Evolutionary conservation across 176 grass and related monocot genomes (phyloP), one percentile per base, ranked within the genome.

Genomic region (Oryza punctata): DNA sequence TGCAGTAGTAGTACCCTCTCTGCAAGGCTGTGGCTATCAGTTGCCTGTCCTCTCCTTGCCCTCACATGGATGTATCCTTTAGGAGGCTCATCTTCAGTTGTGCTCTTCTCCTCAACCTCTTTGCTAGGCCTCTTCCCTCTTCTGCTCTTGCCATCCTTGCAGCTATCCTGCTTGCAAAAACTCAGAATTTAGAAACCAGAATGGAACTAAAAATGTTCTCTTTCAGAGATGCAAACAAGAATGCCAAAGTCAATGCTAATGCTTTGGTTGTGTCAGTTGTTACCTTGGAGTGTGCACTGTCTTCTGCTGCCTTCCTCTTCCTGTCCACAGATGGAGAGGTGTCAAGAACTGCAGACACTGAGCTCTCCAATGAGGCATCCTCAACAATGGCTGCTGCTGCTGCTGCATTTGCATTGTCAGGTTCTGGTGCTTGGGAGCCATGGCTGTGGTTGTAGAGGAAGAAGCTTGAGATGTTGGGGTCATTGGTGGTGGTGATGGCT

Each of bases 21-120:
- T 79, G 96, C 91, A 82, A 98, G 91, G 85, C 96, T 98, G 87
- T 98, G 96, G 74, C 91, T 98, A 67, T 98, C 92, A 70, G 96
- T 98, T 63, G 96, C 96, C 57, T 98, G 93, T 29, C 96, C 96
- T 90, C 96, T 98, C 82, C 89, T 91, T 79, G 96, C 96, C 85
- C 96, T 93, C 60, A 98, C 96, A 90, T 98, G 96, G 52, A 98
- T 95, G 84, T 91, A 98, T 15, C 91, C 96, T 69, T 79, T 86
- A 61, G 88, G 86, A 69, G 88, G 67, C 68, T 91, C 88, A 40
- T 90, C 88, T 24, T 91, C 88, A 75, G 73, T 82, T 26, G 60
- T 68, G 84, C 88, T 80, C 81, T 87, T 87, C 85, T 91, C 89
- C 80, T 82, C 65, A 24, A 59, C 29, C 64, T 84, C 82, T 73